A percentile compares a stretch with the other conserved stretches of the same genome.
phyloP scores from a whole-genome alignment of 768 basidiomycete species.

The Mycena olivaceomarginata region DNA sequence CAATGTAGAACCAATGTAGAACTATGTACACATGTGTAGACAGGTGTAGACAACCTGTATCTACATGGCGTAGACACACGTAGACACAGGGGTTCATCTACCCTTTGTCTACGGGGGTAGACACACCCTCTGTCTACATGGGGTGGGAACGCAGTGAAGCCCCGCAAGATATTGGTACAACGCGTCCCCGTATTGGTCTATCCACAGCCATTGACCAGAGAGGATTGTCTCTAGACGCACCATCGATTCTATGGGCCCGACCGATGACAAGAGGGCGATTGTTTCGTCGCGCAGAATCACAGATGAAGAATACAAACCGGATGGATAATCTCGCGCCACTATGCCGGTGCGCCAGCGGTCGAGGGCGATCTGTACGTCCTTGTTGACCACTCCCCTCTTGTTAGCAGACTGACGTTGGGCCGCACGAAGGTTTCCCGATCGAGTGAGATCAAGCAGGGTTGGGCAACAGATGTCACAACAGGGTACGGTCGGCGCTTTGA shows the following conservation, averaged over 20 bases:
- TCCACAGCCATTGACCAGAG: conserved; percentile 47
- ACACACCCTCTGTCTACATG: no score
- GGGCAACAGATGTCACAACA: neutral
- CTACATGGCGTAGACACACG: no score
- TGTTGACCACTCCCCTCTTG: conserved; percentile 36
- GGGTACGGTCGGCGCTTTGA: neutral
- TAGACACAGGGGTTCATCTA: no score
- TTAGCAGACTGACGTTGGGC: conserved; percentile 9
- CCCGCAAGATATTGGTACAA: neutral
- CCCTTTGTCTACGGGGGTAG: no score
- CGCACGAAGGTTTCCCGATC: neutral
- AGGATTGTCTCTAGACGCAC: conserved; percentile 30
- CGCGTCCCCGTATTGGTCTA: conserved; percentile 33
- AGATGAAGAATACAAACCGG: conserved; percentile 29
- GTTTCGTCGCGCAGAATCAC: conserved; percentile 39
- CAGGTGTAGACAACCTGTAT: no score
- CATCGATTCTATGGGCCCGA: conserved; percentile 39
- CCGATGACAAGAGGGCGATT: conserved; percentile 42
- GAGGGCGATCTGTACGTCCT: conserved; percentile 21
- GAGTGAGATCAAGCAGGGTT: neutral
- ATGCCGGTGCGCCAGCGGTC: conserved; percentile 42
- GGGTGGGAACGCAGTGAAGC: no score
- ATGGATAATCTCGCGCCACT: conserved; percentile 32
- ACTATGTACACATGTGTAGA: no score
- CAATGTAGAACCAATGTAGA: no score